Evolutionary conservation across 2,329 filamentous ascomycete genomes (phyloP).

Genomic region (Penicillium sp.): DNA sequence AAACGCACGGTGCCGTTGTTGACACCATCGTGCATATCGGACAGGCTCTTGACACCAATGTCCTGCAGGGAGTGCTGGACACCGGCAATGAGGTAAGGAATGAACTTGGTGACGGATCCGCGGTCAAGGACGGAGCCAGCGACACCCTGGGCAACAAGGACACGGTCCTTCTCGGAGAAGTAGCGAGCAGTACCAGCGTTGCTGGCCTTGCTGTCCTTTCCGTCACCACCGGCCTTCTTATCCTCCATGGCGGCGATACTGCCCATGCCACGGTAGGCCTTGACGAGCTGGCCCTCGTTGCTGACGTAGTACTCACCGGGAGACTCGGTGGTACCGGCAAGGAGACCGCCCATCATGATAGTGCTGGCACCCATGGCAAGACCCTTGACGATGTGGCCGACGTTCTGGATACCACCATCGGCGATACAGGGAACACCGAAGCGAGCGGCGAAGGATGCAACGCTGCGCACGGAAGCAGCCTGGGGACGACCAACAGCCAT

Average conservation of each 20-base stretch:
- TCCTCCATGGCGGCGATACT: constrained; percentile 99
- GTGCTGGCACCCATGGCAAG: constrained; percentile 90
- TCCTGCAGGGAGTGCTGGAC: constrained; percentile 98
- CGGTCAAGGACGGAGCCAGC: constrained; percentile 63
- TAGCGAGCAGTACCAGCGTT: constrained; percentile 97
- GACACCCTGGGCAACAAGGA: constrained; percentile 95
- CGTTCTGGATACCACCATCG: constrained; percentile 96
- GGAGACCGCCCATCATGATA: constrained; percentile 98
- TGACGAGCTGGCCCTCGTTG: constrained; percentile 94
- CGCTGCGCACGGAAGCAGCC: constrained; percentile 86
- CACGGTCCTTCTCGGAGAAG: constrained; percentile 93
- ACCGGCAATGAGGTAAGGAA: constrained; percentile 92
- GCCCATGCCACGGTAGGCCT: constrained; percentile 98
- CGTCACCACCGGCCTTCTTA: constrained; percentile 81
- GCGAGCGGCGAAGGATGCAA: constrained; percentile 81
- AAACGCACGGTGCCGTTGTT: constrained; percentile 76
- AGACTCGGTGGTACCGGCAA: constrained; percentile 95
- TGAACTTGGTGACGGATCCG: constrained; percentile 85
- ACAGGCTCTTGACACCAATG: constrained; percentile 78
- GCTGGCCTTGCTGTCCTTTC: constrained; percentile 64
- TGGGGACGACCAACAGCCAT: constrained; percentile 98
- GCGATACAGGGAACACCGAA: constrained; percentile 98
- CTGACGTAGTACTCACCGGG: constrained; percentile 96
- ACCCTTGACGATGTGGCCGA: constrained; percentile 98
- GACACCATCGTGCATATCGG: constrained; percentile 73